A percentile compares a stretch with the other conserved stretches of the same genome.
Conservation (phyloP, 2,329 filamentous ascomycete species). For the Neonectria ditissima region DNA sequence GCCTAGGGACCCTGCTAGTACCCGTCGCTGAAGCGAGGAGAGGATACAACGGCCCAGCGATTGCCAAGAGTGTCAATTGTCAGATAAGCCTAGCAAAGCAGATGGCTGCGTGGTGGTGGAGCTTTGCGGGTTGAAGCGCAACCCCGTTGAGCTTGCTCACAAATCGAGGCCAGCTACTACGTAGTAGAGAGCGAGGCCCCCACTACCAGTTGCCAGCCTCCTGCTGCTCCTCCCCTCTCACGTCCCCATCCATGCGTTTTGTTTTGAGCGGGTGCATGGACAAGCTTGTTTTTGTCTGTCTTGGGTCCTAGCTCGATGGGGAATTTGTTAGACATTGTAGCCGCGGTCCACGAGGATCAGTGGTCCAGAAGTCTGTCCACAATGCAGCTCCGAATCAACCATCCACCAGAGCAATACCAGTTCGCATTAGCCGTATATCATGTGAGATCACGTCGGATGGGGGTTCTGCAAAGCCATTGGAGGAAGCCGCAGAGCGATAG, state of each 20-base stretch:
- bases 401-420: conserved; percentile 37
- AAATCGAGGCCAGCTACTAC: conserved; percentile 17
- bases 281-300: conserved; percentile 11
- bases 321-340: conserved; percentile 33
- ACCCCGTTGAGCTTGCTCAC: conserved; percentile 26
- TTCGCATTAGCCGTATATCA: conserved; percentile 45
- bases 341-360: conserved; percentile 24
- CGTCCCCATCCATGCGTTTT: conserved; percentile 16
- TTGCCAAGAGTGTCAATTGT: conserved; percentile 30
- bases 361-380: conserved; percentile 29
- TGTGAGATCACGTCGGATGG: conserved; percentile 43
- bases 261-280: conserved; percentile 10
- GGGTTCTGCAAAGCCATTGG: conserved; percentile 34
- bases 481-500: conserved; percentile 10
- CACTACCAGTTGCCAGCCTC: conserved; percentile 25
- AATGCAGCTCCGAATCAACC: conserved; percentile 34
- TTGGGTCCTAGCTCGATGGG: conserved; percentile 24
- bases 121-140: conserved; percentile 25
- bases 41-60: conserved; percentile 31
- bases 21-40: conserved; percentile 27
- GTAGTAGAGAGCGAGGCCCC: background rate
- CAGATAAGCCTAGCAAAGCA: conserved; percentile 38
- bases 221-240: conserved; percentile 12
- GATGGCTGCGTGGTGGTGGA: conserved; percentile 31
- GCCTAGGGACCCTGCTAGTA: conserved; percentile 6